Base-by-base conservation (phyloP, 2,329 filamentous ascomycete species). In the Geoglossum cookeanum region DNA sequence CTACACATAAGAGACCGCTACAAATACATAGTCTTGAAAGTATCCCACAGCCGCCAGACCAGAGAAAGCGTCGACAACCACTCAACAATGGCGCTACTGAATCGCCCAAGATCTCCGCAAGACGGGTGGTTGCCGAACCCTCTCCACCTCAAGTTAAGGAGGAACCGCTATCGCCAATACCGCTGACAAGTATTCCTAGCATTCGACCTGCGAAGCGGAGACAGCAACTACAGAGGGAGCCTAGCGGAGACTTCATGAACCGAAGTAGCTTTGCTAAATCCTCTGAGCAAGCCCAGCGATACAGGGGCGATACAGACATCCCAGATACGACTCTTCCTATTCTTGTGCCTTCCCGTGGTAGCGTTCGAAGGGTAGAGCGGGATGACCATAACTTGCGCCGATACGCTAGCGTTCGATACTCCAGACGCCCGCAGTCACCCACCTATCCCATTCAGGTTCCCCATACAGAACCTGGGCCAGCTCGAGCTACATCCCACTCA, bases 151-250 rank as follows among this genome's bases (percentile, higher is more conserved):
- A 59, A 61, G 79, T 83, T 65, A 83, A 83, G 64, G 74, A 78
- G 62, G 80, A 83, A 64, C 78, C 79, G 6, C 69, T 80, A 17
- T 83, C 80, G 11, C 80, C 80, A 22, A 78, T 77, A 47, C 75
- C 77, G 1, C 77, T 81, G 59, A 68, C 72, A 55, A 69, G 72
- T 60, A 66, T 68, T 29, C 67, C 68, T 35, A 53, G 49, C 22
- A 33, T 11, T 35, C 30, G 49, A 35, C 49, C 30, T 64, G 30
- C 30, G 17, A 53, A 53, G 32, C 30, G 49, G 30, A 53, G 30
- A 4, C 49, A 17, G 27, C 49, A 53, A 37, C 22, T 17, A 11
- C 30, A 53, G 30, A 37, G 30, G 17, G 27, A 59, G 47, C 67
- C 66, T 52, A 61, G 66, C 68, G 44, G 65, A 69, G 32, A 53